Percentiles rank a stretch among this genome's conserved stretches.
phyloP scores from a whole-genome alignment of 176 grass and related monocot species.

The Pharus latifolius region DNA sequence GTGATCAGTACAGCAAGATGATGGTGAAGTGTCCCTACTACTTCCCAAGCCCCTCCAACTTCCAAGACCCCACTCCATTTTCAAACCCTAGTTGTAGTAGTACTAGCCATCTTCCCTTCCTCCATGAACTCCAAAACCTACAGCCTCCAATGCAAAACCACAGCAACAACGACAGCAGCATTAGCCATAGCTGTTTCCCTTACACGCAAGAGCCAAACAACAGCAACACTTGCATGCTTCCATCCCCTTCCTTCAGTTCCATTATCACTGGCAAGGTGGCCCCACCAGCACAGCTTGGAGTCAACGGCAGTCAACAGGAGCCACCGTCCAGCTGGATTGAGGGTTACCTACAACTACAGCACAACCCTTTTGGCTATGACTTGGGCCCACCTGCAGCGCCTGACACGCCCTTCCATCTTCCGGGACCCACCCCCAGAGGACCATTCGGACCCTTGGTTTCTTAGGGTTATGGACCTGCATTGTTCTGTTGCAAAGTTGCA shows the following conservation, averaged over 20 bases:
- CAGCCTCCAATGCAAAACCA: constrained; percentile 26
- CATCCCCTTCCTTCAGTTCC: constrained; percentile 27
- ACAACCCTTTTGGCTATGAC: constrained; percentile 51
- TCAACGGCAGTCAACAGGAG: constrained; percentile 46
- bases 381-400: constrained; percentile 25
- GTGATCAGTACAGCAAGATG: constrained; percentile 46
- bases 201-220: not conserved
- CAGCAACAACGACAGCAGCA: not conserved
- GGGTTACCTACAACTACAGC: constrained; percentile 40
- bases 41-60: constrained; percentile 20
- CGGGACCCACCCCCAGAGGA: constrained; percentile 13
- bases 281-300: not conserved
- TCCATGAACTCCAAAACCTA: constrained; percentile 29
- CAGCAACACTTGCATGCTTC: not conserved
- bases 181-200: not conserved
- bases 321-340: constrained; percentile 48
- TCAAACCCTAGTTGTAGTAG: constrained; percentile 48
- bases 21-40: constrained; percentile 51
- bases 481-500: not conserved
- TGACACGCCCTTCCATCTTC: not conserved
- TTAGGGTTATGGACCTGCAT: constrained; percentile 7
- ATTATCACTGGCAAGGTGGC: constrained; percentile 3
- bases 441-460: constrained; percentile 43
- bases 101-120: constrained; percentile 21
- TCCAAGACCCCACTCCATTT: constrained; percentile 21